Percentiles rank a stretch among this genome's conserved stretches.
Conservation (phyloP, 2,329 filamentous ascomycete genomes). For the Diaporthe aspalathi region DNA sequence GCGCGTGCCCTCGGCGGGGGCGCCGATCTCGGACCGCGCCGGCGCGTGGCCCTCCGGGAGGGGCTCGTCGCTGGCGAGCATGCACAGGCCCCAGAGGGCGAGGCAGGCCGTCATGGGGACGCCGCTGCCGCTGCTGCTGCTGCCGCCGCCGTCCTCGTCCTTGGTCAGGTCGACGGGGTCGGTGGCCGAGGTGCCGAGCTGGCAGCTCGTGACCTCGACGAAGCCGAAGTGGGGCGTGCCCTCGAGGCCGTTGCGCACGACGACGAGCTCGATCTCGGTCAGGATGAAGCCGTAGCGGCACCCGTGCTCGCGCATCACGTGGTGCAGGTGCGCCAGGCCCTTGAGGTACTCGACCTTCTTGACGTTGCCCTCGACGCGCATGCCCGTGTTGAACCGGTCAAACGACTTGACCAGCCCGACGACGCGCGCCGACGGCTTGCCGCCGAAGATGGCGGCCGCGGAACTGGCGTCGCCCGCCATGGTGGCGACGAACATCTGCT, state of each 20-base stretch:
- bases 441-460: conserved; percentile 64
- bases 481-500: conserved; percentile 71
- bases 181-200: conserved; percentile 56
- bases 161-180: conserved; percentile 43
- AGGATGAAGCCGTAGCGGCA: conserved; percentile 97
- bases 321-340: conserved; percentile 86
- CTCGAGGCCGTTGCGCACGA: conserved; percentile 82
- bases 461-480: conserved; percentile 66
- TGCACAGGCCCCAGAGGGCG: conserved; percentile 80
- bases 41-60: conserved; percentile 60
- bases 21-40: conserved; percentile 80
- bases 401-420: conserved; percentile 87
- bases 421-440: conserved; percentile 58
- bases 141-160: conserved; percentile 42
- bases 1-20: conserved; percentile 77
- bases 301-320: conserved; percentile 91
- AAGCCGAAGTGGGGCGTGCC: conserved; percentile 87
- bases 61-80: conserved; percentile 52
- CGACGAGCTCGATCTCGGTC: conserved; percentile 93
- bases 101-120: conserved; percentile 75
- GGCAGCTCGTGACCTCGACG: conserved; percentile 77
- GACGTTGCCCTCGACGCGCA: conserved; percentile 86
- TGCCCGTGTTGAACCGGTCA: conserved; percentile 94
- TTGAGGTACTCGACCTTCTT: conserved; percentile 91
- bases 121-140: too few species aligned